phyloP scores from a whole-genome alignment of 306 rosid species.

The Quercus gilva region DNA sequence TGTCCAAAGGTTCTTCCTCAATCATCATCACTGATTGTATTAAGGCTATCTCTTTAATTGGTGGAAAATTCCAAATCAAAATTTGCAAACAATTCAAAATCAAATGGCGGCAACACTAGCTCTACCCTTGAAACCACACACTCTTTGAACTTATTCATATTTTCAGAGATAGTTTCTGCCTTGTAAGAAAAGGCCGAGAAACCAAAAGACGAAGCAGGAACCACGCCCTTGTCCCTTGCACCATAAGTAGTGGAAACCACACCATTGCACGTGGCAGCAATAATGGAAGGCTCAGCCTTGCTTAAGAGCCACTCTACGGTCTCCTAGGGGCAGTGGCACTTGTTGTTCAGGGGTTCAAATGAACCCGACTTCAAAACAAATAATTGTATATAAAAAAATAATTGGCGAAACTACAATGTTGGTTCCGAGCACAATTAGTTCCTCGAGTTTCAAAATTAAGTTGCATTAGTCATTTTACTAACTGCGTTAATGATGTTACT shows the following conservation, averaged over 20 bases:
- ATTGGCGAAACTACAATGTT: too few species aligned
- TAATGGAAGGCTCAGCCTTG: constrained; percentile 42
- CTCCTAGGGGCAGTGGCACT: neutral
- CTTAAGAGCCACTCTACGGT: constrained; percentile 56
- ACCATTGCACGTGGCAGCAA: neutral
- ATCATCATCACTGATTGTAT: constrained; percentile 25
- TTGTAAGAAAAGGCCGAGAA: neutral
- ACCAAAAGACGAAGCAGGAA: neutral
- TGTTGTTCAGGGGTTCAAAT: too few species aligned
- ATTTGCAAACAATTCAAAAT: constrained; percentile 28
- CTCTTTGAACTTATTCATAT: neutral
- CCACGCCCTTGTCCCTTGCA: neutral
- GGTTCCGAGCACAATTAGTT: rapidly evolving
- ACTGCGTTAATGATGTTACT: rapidly evolving
- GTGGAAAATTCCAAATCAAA: constrained; percentile 36
- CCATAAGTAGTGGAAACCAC: neutral
- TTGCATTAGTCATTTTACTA: too few species aligned
- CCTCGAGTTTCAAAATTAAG: too few species aligned
- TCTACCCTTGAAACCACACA: neutral
- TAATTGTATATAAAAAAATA: too few species aligned
- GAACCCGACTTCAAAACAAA: too few species aligned
- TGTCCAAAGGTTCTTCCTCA: neutral
- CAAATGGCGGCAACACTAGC: constrained; percentile 14
- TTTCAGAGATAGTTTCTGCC: neutral
- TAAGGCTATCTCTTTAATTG: constrained; percentile 20